Conservation (phyloP, 2,329 filamentous ascomycete genomes). For the Xylariaceae sp. region DNA sequence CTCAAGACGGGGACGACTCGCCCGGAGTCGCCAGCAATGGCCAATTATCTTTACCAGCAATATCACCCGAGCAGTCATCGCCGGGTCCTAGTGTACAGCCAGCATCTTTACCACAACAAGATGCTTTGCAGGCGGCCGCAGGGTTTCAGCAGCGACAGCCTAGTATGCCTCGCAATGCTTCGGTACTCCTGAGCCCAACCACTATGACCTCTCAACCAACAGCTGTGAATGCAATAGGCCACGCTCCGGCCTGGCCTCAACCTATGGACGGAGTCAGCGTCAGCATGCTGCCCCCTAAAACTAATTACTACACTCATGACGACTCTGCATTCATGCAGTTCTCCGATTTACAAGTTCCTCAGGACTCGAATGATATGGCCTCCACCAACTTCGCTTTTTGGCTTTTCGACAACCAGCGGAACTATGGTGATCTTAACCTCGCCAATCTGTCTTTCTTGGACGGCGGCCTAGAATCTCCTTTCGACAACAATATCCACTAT, state of each 20-base stretch:
- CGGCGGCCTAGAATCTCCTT: conserved; percentile 45
- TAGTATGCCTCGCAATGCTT: conserved; percentile 41
- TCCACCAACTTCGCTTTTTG: conserved; percentile 46
- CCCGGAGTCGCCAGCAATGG: conserved; percentile 20
- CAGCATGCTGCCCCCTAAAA: conserved; percentile 36
- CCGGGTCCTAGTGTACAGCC: background rate
- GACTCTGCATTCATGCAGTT: conserved; percentile 35
- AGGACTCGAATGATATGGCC: conserved; percentile 33
- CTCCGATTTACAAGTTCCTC: conserved; percentile 30
- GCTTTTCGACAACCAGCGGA: conserved; percentile 45
- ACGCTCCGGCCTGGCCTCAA: conserved; percentile 29
- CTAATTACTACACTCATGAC: conserved; percentile 36
- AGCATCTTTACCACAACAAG: conserved; percentile 6
- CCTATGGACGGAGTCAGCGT: conserved; percentile 35
- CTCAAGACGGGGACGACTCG: conserved; percentile 23
- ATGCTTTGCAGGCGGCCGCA: conserved; percentile 21
- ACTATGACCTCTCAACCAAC: conserved; percentile 28
- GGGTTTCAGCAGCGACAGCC: conserved; percentile 28
- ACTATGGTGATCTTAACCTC: conserved; percentile 40
- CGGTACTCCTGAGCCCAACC: conserved; percentile 41
- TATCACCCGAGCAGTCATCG: conserved; percentile 4
- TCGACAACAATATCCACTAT: conserved; percentile 48
- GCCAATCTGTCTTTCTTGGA: conserved; percentile 44
- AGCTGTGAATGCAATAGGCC: conserved; percentile 24
- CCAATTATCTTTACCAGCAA: conserved; percentile 1